Conservation (phyloP, 805 yeast species). For the Nakazawaea anatomiae region DNA sequence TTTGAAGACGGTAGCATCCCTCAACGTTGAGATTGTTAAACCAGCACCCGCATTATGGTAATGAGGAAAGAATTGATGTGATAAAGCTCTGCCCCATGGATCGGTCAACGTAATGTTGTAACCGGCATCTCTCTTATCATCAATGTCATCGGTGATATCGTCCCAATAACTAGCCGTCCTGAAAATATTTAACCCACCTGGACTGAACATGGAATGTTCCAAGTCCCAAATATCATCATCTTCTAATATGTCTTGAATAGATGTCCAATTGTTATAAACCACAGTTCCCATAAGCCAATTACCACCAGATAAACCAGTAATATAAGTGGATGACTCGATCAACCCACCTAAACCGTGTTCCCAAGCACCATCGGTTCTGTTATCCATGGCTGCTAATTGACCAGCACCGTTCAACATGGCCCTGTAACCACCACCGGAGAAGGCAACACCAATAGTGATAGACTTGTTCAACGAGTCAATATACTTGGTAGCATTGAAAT, state of each 20-base stretch:
- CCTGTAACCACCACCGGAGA: slow-evolving; percentile 87
- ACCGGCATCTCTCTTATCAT: slow-evolving; percentile 55
- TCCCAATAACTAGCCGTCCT: slow-evolving; percentile 47
- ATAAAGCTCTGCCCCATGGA: slow-evolving; percentile 72
- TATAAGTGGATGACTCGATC: slow-evolving; percentile 61
- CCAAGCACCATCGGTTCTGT: slow-evolving; percentile 50
- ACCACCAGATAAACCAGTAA: slow-evolving; percentile 81
- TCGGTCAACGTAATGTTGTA: slow-evolving; percentile 65
- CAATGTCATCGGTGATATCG: slow-evolving; percentile 46
- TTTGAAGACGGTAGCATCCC: slow-evolving; percentile 54
- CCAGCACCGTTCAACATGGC: slow-evolving; percentile 89
- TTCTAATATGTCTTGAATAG: slow-evolving; percentile 54
- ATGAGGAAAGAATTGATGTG: slow-evolving; percentile 66
- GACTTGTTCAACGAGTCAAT: slow-evolving; percentile 32
- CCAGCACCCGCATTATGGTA: slow-evolving; percentile 59
- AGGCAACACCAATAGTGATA: slow-evolving; percentile 52
- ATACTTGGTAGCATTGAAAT: slow-evolving; percentile 40
- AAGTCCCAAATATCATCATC: slow-evolving; percentile 64
- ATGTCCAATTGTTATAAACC: slow-evolving; percentile 65
- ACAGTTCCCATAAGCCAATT: slow-evolving; percentile 74
- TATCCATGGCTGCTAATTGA: slow-evolving; percentile 70
- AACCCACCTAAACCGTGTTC: slow-evolving; percentile 66
- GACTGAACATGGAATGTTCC: slow-evolving; percentile 49
- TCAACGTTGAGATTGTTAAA: slow-evolving; percentile 49
- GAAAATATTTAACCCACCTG: slow-evolving; percentile 57